Conservation (phyloP, 139 green algal genomes). For the Picochlorum sp. region DNA sequence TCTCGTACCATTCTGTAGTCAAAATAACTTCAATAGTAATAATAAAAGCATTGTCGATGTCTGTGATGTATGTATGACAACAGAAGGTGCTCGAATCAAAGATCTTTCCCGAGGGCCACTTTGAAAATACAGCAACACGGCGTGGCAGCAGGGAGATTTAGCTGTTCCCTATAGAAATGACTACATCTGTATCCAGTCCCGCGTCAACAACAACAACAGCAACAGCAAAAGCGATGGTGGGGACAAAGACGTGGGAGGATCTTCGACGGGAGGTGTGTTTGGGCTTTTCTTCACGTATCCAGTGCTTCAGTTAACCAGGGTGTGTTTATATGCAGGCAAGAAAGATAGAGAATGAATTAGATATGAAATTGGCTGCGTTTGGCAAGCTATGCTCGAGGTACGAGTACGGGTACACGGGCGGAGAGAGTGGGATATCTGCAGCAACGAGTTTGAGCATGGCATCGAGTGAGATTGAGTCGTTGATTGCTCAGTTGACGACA, state of each 20-base stretch:
- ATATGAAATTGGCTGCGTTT: slow-evolving; percentile 82
- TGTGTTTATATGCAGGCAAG: slow-evolving; percentile 50
- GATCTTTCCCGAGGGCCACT: no score
- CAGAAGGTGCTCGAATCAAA: no score
- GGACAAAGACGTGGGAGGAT: slow-evolving; percentile 1
- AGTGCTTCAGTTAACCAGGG: slow-evolving; percentile 20
- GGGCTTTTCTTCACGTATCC: not conserved
- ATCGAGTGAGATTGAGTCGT: slow-evolving; percentile 64
- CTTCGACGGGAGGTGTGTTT: not conserved
- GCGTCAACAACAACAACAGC: not conserved
- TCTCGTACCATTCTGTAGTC: no score
- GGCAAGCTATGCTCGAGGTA: slow-evolving; percentile 72
- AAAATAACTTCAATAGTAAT: no score
- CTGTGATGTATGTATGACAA: no score
- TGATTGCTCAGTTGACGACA: slow-evolving; percentile 67
- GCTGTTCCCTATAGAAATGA: no score
- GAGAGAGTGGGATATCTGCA: slow-evolving; percentile 33
- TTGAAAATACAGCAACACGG: no score
- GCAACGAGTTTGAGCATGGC: slow-evolving; percentile 49
- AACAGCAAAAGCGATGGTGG: not conserved
- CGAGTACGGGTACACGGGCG: slow-evolving; percentile 48
- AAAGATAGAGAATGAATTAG: slow-evolving; percentile 83
- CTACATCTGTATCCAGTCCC: not conserved
- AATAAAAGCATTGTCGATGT: no score
- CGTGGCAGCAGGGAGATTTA: no score